Conservation (phyloP, 1,284 basidiomycete species). For the Heterobasidion annosum region DNA sequence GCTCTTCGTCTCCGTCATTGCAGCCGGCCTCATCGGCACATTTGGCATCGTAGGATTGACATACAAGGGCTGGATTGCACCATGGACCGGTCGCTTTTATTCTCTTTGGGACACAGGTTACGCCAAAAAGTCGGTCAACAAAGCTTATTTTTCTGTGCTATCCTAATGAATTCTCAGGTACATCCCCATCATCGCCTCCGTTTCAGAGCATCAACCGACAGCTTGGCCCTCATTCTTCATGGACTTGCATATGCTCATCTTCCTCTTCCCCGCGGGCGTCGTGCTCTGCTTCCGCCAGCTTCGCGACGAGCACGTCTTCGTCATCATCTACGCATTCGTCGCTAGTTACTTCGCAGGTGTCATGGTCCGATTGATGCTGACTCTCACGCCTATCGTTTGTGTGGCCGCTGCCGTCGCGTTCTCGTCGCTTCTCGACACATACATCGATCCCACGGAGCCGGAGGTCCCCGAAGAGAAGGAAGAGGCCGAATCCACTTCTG, state of each 20-base stretch:
- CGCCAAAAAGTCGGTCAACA: slow-evolving; percentile 75
- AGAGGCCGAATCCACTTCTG: slow-evolving; percentile 18
- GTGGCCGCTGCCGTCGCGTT: slow-evolving; percentile 88
- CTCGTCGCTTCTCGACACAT: slow-evolving; percentile 84
- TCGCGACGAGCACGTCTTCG: slow-evolving; percentile 96
- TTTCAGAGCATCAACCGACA: slow-evolving; percentile 99
- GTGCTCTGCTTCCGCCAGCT: slow-evolving; percentile 90
- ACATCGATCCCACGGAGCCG: slow-evolving; percentile 70
- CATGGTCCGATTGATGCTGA: slow-evolving; percentile 96
- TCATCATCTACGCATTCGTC: slow-evolving; percentile 96
- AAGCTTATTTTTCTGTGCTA: not conserved
- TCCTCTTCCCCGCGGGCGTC: slow-evolving; percentile 96
- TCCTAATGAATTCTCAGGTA: slow-evolving; percentile 40
- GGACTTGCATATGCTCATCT: slow-evolving; percentile 96
- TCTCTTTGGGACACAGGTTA: slow-evolving; percentile 99
- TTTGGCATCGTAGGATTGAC: slow-evolving; percentile 74
- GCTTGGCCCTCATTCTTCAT: slow-evolving; percentile 99
- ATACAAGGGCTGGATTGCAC: slow-evolving; percentile 93
- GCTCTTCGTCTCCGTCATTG: slow-evolving; percentile 62
- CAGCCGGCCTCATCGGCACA: slow-evolving; percentile 67
- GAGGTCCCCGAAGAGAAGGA: slow-evolving; percentile 27
- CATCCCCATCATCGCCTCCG: slow-evolving; percentile 98
- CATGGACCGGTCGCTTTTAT: slow-evolving; percentile 99
- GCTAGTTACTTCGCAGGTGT: slow-evolving; percentile 99
- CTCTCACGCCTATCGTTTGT: slow-evolving; percentile 88